A percentile compares a stretch with the other conserved stretches of the same genome.
phyloP scores from a whole-genome alignment of 2,329 filamentous ascomycete genomes.

The Aspergillus pseudonomiae region DNA sequence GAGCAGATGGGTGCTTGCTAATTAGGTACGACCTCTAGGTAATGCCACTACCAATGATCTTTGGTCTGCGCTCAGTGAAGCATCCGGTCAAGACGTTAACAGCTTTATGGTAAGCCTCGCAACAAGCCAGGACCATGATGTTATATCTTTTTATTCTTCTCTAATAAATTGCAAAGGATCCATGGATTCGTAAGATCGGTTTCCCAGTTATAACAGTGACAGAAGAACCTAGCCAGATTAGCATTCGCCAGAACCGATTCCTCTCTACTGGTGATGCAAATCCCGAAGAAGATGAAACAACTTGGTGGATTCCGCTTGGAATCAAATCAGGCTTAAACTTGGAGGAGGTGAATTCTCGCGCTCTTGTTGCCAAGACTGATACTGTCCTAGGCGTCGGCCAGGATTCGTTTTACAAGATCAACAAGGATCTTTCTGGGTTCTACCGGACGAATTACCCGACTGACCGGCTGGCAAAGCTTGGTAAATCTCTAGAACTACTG shows the following conservation, averaged over 20 bases:
- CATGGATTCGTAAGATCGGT: slow-evolving; percentile 94
- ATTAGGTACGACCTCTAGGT: slow-evolving; percentile 32
- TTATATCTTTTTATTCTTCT: neutral
- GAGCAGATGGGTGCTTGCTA: slow-evolving; percentile 5
- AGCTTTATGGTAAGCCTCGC: slow-evolving; percentile 69
- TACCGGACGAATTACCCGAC: slow-evolving; percentile 93
- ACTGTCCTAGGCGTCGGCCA: slow-evolving; percentile 68
- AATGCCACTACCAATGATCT: slow-evolving; percentile 90
- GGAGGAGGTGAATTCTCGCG: slow-evolving; percentile 63
- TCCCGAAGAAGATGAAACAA: slow-evolving; percentile 85
- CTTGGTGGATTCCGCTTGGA: slow-evolving; percentile 93
- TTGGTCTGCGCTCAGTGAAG: slow-evolving; percentile 85
- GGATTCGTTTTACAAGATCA: slow-evolving; percentile 89
- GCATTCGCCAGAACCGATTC: slow-evolving; percentile 84
- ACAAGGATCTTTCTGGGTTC: slow-evolving; percentile 84
- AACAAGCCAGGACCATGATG: neutral
- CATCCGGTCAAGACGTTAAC: slow-evolving; percentile 83
- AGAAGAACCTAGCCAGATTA: slow-evolving; percentile 81
- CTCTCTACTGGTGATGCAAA: slow-evolving; percentile 88
- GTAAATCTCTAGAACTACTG: slow-evolving; percentile 73
- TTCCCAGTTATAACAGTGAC: slow-evolving; percentile 89
- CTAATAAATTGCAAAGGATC: slow-evolving; percentile 51
- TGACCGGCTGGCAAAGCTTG: slow-evolving; percentile 78
- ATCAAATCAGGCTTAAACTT: slow-evolving; percentile 74
- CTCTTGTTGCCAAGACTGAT: slow-evolving; percentile 75